phyloP scores from a whole-genome alignment of 306 rosid species.

The Prunus salicina region DNA sequence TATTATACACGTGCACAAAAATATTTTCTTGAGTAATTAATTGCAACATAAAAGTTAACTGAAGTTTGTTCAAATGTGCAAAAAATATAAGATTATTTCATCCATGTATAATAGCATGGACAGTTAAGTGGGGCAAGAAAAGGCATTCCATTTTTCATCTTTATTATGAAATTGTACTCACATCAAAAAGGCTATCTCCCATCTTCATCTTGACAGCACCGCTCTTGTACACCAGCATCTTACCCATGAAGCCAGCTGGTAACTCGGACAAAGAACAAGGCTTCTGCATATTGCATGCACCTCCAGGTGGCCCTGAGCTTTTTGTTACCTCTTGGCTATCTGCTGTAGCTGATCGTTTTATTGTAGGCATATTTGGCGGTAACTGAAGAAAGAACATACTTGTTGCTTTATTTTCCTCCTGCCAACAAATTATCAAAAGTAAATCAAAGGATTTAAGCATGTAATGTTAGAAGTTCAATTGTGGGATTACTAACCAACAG shows the following conservation, averaged over 20 bases:
- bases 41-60: not conserved
- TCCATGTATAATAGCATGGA: not conserved
- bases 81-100: not conserved
- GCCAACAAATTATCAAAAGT: conserved; percentile 31
- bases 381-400: conserved; percentile 55
- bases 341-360: conserved; percentile 28
- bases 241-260: conserved; percentile 77
- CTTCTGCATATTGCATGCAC: conserved; percentile 19
- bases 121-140: not conserved
- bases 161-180: conserved; percentile 33
- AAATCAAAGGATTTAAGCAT: conserved; percentile 17
- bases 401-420: conserved; percentile 75
- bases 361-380: conserved; percentile 52
- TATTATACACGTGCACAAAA: no score
- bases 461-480: not conserved
- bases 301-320: conserved; percentile 26
- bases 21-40: no score
- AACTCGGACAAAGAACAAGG: conserved; percentile 41
- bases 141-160: not conserved
- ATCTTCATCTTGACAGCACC: conserved; percentile 78
- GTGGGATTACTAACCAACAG: conserved; percentile 49
- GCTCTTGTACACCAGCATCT: conserved; percentile 76
- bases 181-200: conserved; percentile 75
- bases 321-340: conserved; percentile 25
- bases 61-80: not conserved